These are phyloP conservation scores for Phlebiopsis gigantea DNA, from an alignment of 768 basidiomycete species.

Conservation along the genomic window DNA sequence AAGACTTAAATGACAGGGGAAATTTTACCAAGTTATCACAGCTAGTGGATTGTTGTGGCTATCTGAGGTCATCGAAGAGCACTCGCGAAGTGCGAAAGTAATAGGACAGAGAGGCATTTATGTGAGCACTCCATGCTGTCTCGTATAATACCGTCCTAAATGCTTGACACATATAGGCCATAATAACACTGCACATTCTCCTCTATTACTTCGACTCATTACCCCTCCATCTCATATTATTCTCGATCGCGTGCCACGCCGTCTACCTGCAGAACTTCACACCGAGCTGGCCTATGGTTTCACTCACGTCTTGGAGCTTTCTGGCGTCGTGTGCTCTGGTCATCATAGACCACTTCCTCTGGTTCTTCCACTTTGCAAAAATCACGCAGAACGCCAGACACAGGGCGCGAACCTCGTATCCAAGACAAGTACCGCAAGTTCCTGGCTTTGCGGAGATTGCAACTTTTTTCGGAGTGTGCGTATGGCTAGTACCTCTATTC, in stretches of 20 bases:
- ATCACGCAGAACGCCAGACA: constrained; percentile 61
- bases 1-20: background rate
- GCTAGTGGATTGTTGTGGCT: constrained; percentile 92
- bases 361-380: constrained; percentile 93
- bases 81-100: constrained; percentile 74
- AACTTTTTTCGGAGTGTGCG: constrained; percentile 78
- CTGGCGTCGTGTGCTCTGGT: constrained; percentile 82
- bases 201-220: constrained; percentile 80
- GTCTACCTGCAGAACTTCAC: constrained; percentile 95
- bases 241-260: constrained; percentile 80
- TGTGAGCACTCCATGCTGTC: constrained; percentile 42
- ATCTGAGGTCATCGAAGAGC: constrained; percentile 94
- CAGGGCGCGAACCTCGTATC: constrained; percentile 37
- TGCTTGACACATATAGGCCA: constrained; percentile 41
- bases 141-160: background rate
- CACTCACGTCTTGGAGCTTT: constrained; percentile 80
- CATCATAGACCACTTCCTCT: constrained; percentile 86
- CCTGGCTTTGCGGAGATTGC: constrained; percentile 65
- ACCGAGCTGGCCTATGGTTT: constrained; percentile 85
- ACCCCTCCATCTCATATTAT: constrained; percentile 65
- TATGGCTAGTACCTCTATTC: constrained; percentile 90
- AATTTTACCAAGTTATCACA: constrained; percentile 23
- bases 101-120: constrained; percentile 85
- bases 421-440: constrained; percentile 32
- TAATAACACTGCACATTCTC: constrained; percentile 72